Conservation (phyloP, 441 rosid species). For the Biscutella laevigata region DNA sequence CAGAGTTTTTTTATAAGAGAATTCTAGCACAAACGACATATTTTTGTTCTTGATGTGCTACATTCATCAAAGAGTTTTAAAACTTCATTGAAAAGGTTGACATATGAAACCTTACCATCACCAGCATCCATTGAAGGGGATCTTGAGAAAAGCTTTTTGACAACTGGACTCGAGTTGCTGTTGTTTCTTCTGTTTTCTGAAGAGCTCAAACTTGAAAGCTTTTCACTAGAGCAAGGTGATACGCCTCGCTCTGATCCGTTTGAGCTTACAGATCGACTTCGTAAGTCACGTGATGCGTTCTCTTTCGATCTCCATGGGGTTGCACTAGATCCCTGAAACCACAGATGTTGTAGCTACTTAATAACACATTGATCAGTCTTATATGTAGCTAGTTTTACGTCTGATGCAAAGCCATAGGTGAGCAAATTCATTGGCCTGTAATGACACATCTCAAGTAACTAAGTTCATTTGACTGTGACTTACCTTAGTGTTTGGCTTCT, state of each 20-base stretch:
- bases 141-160: slow-evolving; percentile 43
- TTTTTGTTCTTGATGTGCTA: neutral
- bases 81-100: neutral
- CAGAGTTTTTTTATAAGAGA: neutral
- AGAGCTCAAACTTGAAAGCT: slow-evolving; percentile 29
- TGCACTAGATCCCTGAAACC: slow-evolving; percentile 40
- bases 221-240: slow-evolving; percentile 32
- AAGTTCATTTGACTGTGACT: neutral
- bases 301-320: slow-evolving; percentile 42
- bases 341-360: slow-evolving; percentile 2
- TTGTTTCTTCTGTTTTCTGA: slow-evolving; percentile 27
- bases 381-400: neutral
- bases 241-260: slow-evolving; percentile 43
- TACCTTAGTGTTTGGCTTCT: slow-evolving; percentile 25
- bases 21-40: neutral
- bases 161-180: slow-evolving; percentile 32
- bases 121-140: slow-evolving; percentile 26
- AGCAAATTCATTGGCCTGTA: neutral
- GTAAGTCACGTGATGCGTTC: slow-evolving; percentile 39
- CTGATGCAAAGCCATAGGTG: no score
- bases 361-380: neutral
- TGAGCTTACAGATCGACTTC: slow-evolving; percentile 48
- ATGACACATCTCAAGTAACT: neutral
- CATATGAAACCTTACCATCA: slow-evolving; percentile 14
- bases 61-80: neutral